A percentile compares a stretch with the other conserved stretches of the same genome.
Evolutionary conservation across 78 protist genomes (phyloP).

Genomic region (Paratrimastix pyriformis): DNA sequence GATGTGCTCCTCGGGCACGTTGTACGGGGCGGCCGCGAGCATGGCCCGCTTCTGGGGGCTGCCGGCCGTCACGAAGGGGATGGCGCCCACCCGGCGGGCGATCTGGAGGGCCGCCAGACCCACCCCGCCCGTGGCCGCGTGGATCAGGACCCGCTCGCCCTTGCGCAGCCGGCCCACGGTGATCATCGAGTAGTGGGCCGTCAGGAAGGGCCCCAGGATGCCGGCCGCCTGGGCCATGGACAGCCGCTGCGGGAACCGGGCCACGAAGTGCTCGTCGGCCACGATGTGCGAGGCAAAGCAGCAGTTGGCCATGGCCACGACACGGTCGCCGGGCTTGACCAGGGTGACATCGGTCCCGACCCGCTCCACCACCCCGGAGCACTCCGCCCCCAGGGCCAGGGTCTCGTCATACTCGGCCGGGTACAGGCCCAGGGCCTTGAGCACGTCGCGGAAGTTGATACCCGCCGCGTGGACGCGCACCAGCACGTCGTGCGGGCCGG

Average conservation of each 20-base stretch:
- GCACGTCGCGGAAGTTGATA: slow-evolving; percentile 4
- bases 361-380: slow-evolving; percentile 9
- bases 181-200: slow-evolving; percentile 52
- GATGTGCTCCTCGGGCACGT: slow-evolving; percentile 7
- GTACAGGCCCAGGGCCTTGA: slow-evolving; percentile 5
- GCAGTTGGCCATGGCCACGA: not conserved
- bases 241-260: slow-evolving; percentile 32
- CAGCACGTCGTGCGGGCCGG: slow-evolving; percentile 12
- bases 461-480: not conserved
- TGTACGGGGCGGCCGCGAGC: not conserved
- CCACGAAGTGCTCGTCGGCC: slow-evolving; percentile 31
- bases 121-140: slow-evolving; percentile 29
- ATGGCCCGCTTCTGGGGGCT: not conserved
- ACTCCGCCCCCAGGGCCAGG: slow-evolving; percentile 15
- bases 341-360: not conserved
- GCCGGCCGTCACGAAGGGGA: not conserved
- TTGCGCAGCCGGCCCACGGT: slow-evolving; percentile 14
- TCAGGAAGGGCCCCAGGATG: slow-evolving; percentile 58
- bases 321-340: slow-evolving; percentile 1
- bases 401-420: slow-evolving; percentile 18
- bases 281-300: slow-evolving; percentile 41
- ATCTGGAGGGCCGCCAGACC: slow-evolving; percentile 20
- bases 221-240: slow-evolving; percentile 49
- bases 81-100: slow-evolving; percentile 1
- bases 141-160: slow-evolving; percentile 33